A percentile compares a stretch with the other conserved stretches of the same genome.
Evolutionary conservation across 106 monocot species (phyloP).

Genomic region (Alisma plantagoaquatica): DNA sequence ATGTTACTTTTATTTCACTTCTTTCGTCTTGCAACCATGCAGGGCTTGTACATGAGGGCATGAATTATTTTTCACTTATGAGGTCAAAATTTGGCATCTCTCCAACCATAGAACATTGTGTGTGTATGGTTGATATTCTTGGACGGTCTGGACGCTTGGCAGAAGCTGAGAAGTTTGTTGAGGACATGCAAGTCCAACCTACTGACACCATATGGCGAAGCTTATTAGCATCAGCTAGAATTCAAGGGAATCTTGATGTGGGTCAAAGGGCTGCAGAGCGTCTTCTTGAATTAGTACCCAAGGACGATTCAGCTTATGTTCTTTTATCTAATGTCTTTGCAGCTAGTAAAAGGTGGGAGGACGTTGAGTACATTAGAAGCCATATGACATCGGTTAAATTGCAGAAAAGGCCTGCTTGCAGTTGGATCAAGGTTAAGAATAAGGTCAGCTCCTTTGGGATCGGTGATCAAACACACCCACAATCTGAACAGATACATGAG

Average conservation of each 20-base stretch:
- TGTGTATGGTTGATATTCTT: slow-evolving; percentile 80
- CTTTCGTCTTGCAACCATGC: slow-evolving; percentile 71
- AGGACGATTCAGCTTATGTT: slow-evolving; percentile 86
- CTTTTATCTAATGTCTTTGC: slow-evolving; percentile 83
- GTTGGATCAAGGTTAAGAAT: slow-evolving; percentile 81
- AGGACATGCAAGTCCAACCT: slow-evolving; percentile 49
- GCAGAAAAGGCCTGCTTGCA: slow-evolving; percentile 72
- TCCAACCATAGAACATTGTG: slow-evolving; percentile 71
- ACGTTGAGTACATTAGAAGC: slow-evolving; percentile 49
- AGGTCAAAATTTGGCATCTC: slow-evolving; percentile 34
- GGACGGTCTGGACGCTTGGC: slow-evolving; percentile 61
- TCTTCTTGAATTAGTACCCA: slow-evolving; percentile 57
- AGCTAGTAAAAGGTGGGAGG: slow-evolving; percentile 46
- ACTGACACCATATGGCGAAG: slow-evolving; percentile 79
- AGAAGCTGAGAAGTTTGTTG: slow-evolving; percentile 67
- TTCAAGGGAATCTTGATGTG: slow-evolving; percentile 46
- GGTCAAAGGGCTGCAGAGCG: slow-evolving; percentile 52
- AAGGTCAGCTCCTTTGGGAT: slow-evolving; percentile 54
- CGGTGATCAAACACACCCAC: slow-evolving; percentile 35
- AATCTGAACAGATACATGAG: slow-evolving; percentile 22
- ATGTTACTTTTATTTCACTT: slow-evolving; percentile 78
- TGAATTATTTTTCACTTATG: slow-evolving; percentile 53
- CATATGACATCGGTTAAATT: slow-evolving; percentile 56
- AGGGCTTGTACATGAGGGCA: slow-evolving; percentile 66
- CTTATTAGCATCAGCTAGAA: slow-evolving; percentile 64